Conservation (phyloP, 2,329 filamentous ascomycete genomes). For the Talaromyces amestolkiae region DNA sequence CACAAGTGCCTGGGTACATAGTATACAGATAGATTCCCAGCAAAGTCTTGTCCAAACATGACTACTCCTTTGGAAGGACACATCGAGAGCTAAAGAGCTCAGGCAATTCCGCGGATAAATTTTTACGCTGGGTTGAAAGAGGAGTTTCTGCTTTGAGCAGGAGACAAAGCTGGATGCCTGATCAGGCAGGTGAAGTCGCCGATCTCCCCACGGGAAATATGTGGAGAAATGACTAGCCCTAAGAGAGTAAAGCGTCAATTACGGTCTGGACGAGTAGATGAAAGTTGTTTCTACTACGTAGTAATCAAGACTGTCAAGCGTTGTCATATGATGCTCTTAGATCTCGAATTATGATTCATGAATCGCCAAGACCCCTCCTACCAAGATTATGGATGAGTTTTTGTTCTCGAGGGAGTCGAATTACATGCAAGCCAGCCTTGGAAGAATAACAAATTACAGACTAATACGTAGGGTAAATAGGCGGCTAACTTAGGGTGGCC, state of each 20-base stretch:
- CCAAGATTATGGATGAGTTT: neutral
- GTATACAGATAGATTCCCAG: neutral
- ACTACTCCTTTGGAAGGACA: neutral
- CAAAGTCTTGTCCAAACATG: neutral
- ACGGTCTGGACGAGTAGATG: neutral
- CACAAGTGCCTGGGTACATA: too few species aligned
- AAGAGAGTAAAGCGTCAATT: neutral
- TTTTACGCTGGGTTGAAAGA: neutral
- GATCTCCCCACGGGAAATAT: constrained; percentile 5
- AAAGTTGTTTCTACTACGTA: too few species aligned
- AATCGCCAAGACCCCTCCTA: neutral
- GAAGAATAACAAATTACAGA: neutral
- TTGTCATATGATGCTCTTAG: neutral
- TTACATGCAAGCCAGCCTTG: neutral
- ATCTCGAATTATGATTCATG: neutral
- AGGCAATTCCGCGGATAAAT: neutral
- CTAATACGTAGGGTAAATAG: neutral
- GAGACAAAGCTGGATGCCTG: constrained; percentile 1
- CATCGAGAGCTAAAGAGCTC: too few species aligned
- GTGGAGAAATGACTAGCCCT: neutral
- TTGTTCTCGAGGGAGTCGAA: neutral
- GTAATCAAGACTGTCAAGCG: neutral
- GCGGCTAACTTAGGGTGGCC: neutral
- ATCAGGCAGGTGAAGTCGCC: neutral
- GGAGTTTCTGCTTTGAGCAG: constrained; percentile 9